phyloP scores from a whole-genome alignment of 1,284 basidiomycete genomes.

The Puccinia novopanici region DNA sequence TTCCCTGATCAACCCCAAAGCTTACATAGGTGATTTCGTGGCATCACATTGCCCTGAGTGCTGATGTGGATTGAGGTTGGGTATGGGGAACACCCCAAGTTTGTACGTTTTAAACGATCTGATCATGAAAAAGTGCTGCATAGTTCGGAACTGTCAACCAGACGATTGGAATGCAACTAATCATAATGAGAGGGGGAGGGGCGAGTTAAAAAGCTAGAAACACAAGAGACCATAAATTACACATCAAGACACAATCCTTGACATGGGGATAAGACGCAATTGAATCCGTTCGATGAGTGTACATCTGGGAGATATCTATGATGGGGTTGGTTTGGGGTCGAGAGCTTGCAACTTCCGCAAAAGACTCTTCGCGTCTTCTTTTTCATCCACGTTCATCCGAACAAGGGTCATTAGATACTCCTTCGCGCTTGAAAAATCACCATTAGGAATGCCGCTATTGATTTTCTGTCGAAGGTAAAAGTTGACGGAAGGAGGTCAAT shows the following conservation, averaged over 20 bases:
- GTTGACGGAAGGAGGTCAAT: neutral
- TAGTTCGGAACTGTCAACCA: no score
- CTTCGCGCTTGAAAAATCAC: constrained; percentile 35
- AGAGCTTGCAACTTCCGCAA: constrained; percentile 36
- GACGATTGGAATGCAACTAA: no score
- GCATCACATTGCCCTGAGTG: neutral
- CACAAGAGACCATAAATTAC: no score
- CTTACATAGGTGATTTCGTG: no score
- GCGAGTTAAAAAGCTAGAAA: no score
- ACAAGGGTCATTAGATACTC: constrained; percentile 40
- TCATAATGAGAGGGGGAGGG: neutral
- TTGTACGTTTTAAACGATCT: no score
- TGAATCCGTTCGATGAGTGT: no score
- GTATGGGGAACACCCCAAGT: constrained; percentile 1
- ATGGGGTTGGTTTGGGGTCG: constrained; percentile 13
- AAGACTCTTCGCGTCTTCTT: constrained; percentile 48
- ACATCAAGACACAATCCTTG: no score
- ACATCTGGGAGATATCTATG: constrained; percentile 4
- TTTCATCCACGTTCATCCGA: constrained; percentile 51
- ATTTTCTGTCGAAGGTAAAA: neutral
- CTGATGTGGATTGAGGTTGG: neutral
- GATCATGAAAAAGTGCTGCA: no score
- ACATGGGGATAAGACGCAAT: no score
- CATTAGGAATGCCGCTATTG: neutral
- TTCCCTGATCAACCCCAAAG: no score